phyloP scores from a whole-genome alignment of 352 stramenopile genomes.

The Globisporangium megalacanthum region DNA sequence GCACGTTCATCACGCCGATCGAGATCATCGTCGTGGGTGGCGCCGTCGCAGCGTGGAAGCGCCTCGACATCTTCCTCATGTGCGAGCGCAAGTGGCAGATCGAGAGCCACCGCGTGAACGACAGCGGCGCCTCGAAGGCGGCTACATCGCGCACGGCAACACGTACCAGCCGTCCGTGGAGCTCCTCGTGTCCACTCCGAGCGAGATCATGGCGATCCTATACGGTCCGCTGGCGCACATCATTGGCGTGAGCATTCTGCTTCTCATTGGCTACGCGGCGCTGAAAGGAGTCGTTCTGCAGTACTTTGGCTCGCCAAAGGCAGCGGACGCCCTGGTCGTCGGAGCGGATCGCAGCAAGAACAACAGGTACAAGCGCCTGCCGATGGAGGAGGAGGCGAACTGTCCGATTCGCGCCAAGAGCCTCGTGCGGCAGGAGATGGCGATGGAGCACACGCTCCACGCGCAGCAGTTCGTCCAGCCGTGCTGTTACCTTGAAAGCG shows the following conservation, averaged over 20 bases:
- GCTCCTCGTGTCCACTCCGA: slow-evolving; percentile 7
- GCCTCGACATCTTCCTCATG: slow-evolving; percentile 21
- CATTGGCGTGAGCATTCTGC: slow-evolving; percentile 9
- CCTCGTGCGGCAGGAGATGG: slow-evolving; percentile 36
- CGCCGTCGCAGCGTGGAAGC: slow-evolving; percentile 10
- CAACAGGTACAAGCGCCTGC: slow-evolving; percentile 32
- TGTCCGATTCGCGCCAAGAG: slow-evolving; percentile 43
- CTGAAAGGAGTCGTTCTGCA: slow-evolving; percentile 12
- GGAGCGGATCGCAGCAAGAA: neutral
- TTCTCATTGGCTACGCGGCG: slow-evolving; percentile 5
- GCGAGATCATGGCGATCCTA: slow-evolving; percentile 14
- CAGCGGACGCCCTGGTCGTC: neutral
- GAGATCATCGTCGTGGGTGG: slow-evolving; percentile 22
- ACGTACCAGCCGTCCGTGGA: slow-evolving; percentile 22
- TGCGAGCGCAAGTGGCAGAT: slow-evolving; percentile 22
- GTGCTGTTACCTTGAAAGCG: slow-evolving; percentile 55
- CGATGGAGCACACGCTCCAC: slow-evolving; percentile 27
- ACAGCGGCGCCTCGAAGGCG: slow-evolving; percentile 9
- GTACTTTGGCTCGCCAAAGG: neutral
- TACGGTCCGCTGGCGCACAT: slow-evolving; percentile 17
- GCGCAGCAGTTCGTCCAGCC: slow-evolving; percentile 39
- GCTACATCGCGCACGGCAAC: slow-evolving; percentile 20
- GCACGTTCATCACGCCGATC: slow-evolving; percentile 21
- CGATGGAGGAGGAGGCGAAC: slow-evolving; percentile 43
- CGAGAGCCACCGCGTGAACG: slow-evolving; percentile 23